Base-by-base conservation (phyloP, 164 flowering plant species). In the Vitis cinerea region DNA sequence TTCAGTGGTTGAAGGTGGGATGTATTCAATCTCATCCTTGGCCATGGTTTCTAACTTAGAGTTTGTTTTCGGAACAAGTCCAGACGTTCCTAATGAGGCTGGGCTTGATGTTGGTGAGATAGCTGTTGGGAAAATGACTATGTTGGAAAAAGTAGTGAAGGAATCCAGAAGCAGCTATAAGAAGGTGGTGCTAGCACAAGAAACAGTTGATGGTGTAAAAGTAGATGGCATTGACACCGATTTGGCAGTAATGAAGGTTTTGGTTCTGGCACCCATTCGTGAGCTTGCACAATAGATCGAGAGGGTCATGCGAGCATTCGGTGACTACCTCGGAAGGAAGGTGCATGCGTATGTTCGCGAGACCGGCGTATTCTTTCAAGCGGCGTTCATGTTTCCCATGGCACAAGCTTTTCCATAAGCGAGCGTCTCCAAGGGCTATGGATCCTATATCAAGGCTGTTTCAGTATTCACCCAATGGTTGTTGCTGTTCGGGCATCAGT, bases 161-260 rank as follows among this genome's bases (percentile, higher is more conserved):
- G 90, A 93, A 66, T 87, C 97, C 47, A 86, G 82, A 77, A 87
- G 71, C 65, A 85, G 79, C 72, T 87, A 87, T 69, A 82, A 86
- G 65, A 92, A 89, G 60, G 90, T 89, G 73, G 90, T 85, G 55
- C 71, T 54, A 17, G 99, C 99, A n/a, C 89, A 91, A 82, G 91
- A 86, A 71, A 86, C 98, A 15, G 84, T 93, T 61, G 86, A 91
- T 83, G 98, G 89, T 62, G 99, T 85, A 53, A 96, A 93, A 90
- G 95, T 96, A 10, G 97, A 93, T 63, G 99, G 98, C 5, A 75
- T 96, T 59, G 98, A 96, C 68, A 96, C 95, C 71, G 93, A 96
- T 77, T 73, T 93, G 80, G 98, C 97, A 3, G 90, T 95, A 63
- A 88, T 95, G 98, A 83, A 90, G 97, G 99, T 93, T 17, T 17